Percentiles rank a stretch among this genome's conserved stretches.
These are phyloP conservation scores for Suillus fuscotomentosus DNA, from an alignment of 768 basidiomycete species.

Conservation along the genomic window DNA sequence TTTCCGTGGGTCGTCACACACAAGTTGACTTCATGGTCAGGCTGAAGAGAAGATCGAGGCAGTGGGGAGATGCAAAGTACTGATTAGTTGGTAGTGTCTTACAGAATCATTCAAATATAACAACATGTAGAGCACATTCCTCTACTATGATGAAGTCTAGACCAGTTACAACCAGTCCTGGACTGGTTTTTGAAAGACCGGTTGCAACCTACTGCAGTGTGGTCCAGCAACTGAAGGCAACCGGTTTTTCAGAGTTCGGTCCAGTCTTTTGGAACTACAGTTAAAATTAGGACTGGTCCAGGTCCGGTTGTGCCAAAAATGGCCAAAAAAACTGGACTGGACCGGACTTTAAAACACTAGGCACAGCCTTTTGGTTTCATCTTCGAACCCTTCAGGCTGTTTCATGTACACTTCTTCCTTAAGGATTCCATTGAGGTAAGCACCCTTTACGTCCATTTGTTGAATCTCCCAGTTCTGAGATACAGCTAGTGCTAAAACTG, in stretches of 20 bases:
- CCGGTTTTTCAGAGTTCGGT: background rate
- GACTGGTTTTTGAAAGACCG: background rate
- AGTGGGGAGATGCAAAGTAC: background rate
- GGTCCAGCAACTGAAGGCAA: background rate
- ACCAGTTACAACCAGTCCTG: background rate
- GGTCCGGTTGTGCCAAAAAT: background rate
- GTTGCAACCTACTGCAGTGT: background rate
- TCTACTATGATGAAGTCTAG: background rate
- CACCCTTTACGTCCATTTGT: no score
- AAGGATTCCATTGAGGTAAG: no score
- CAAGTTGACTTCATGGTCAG: background rate
- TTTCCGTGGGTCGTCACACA: background rate
- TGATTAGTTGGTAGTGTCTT: background rate
- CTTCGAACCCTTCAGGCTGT: no score
- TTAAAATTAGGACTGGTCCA: background rate
- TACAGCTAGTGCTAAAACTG: no score
- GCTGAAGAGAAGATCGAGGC: background rate
- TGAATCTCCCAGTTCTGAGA: no score
- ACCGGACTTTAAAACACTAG: background rate
- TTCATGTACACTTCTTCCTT: no score
- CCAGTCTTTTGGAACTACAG: background rate
- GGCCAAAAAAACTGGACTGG: background rate
- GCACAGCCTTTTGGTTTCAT: no score
- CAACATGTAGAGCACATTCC: background rate
- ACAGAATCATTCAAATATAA: background rate